Evolutionary conservation across 495 filamentous ascomycete species (phyloP), one percentile per base, ranked within the genome.

Genomic region (Penicillium herquei): DNA sequence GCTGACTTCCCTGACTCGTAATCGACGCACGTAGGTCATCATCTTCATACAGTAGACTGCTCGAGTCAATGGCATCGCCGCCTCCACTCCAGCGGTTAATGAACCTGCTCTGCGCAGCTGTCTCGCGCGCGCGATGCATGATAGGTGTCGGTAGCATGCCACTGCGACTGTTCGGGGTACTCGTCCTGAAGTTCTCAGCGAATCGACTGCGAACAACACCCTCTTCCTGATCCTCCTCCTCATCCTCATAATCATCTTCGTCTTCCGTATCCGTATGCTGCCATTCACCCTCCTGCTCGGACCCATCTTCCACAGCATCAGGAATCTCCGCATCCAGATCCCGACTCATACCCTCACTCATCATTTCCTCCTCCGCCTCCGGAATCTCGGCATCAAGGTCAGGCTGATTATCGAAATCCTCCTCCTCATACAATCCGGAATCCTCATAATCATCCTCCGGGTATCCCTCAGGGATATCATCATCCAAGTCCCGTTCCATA

Each of bases 241-340:
- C 72, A 10, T 74, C 65, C 9, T 74, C 69, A 21, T 74, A 69
- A 26, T 78, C 81, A 17, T 88, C 70, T 52, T 86, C 84, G n/a
- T 79, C 81, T 58, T 93, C 90, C 7, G 89, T 91, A 71, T 96
- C 91, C 17, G 91, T 96, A 62, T 96, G 91, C 56, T 79, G 76
- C 76, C 76, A 79, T 63, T 76, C 73, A n/a, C 69, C 76, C 45
- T 69, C 68, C 46, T 73, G 61, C 14, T 64, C 67, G 7, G 54
- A 65, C 0, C 51, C 71, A 39, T 65, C 52, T 32, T 71, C 67
- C 10, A 57, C 66, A 16, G 75, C 74, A 52, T 75, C 73, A 18
- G 76, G 74, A 18, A 78, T 72, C 49, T 77, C 75, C 49, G 71
- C 71, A 43, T 79, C 75, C 45, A 78, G 51, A 49, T 77, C 69